A percentile compares a stretch with the other conserved stretches of the same genome.
phyloP scores from a whole-genome alignment of 352 stramenopile genomes.

The Phytophthora pinifolia region DNA sequence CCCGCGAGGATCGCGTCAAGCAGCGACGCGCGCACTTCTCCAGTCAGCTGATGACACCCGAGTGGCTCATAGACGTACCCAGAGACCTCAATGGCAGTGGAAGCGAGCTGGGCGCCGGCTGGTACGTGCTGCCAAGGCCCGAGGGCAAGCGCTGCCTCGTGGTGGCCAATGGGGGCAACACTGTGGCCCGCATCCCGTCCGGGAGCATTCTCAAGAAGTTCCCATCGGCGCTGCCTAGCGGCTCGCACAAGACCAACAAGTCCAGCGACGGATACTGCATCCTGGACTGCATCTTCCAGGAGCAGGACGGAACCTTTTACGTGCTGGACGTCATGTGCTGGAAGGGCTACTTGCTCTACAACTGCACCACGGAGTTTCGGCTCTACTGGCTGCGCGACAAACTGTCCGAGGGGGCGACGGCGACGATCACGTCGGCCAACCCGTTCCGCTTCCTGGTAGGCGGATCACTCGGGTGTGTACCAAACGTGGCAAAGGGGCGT shows the following conservation, averaged over 20 bases:
- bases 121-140: conserved; percentile 90
- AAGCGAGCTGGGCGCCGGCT: conserved; percentile 72
- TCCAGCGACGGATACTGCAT: conserved; percentile 84
- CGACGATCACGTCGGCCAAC: conserved; percentile 54
- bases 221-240: conserved; percentile 75
- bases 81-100: conserved; percentile 78
- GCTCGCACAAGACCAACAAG: conserved; percentile 77
- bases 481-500: too few species aligned
- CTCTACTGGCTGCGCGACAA: conserved; percentile 93
- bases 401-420: conserved; percentile 68
- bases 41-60: conserved; percentile 83
- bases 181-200: conserved; percentile 75
- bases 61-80: conserved; percentile 91
- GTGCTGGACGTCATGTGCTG: conserved; percentile 94
- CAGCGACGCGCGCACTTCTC: conserved; percentile 71
- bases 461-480: background rate
- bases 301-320: conserved; percentile 88
- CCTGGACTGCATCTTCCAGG: conserved; percentile 92
- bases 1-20: conserved; percentile 78
- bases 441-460: conserved; percentile 76
- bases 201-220: conserved; percentile 88
- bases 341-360: conserved; percentile 92
- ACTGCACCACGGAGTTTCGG: conserved; percentile 92
- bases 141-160: conserved; percentile 91
- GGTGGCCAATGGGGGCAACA: conserved; percentile 82